Evolutionary conservation across 495 filamentous ascomycete genomes (phyloP).

Genomic region (Elaphomyces granulatus): DNA sequence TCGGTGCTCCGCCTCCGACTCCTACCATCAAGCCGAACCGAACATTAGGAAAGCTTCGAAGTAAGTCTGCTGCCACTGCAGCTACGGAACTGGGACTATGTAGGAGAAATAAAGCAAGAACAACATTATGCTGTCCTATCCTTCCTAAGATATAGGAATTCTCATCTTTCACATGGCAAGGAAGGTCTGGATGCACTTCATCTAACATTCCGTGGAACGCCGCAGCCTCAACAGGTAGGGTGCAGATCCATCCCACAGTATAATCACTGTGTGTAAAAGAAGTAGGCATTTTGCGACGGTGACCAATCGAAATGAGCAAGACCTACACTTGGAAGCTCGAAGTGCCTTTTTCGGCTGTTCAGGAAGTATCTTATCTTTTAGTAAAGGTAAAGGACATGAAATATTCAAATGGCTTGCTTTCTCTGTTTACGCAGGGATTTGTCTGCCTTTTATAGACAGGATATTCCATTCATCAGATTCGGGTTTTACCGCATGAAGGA

Average conservation of each 20-base stretch:
- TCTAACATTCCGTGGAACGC: constrained; percentile 7
- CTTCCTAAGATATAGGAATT: constrained; percentile 6
- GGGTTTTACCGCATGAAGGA: no score
- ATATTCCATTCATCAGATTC: no score
- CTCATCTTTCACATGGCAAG: constrained; percentile 2
- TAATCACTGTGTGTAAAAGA: no score
- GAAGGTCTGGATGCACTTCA: constrained; percentile 4
- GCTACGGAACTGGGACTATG: constrained; percentile 2
- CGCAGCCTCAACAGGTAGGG: constrained; percentile 4
- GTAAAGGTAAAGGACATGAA: no score
- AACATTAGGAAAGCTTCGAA: constrained; percentile 24
- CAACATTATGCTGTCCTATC: constrained; percentile 7
- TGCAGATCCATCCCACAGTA: constrained; percentile 8
- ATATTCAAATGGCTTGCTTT: no score
- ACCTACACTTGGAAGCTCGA: no score
- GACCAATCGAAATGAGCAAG: no score
- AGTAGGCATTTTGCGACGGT: no score
- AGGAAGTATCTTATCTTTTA: no score
- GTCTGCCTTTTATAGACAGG: no score
- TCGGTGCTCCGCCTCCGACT: constrained; percentile 23
- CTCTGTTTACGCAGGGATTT: no score
- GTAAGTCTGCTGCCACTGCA: constrained; percentile 3
- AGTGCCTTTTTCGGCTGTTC: no score
- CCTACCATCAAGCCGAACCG: constrained; percentile 33
- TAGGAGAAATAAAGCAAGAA: constrained; percentile 5